Base-by-base conservation (phyloP, 1,284 basidiomycete species). In the Moniliophthora roreri region DNA sequence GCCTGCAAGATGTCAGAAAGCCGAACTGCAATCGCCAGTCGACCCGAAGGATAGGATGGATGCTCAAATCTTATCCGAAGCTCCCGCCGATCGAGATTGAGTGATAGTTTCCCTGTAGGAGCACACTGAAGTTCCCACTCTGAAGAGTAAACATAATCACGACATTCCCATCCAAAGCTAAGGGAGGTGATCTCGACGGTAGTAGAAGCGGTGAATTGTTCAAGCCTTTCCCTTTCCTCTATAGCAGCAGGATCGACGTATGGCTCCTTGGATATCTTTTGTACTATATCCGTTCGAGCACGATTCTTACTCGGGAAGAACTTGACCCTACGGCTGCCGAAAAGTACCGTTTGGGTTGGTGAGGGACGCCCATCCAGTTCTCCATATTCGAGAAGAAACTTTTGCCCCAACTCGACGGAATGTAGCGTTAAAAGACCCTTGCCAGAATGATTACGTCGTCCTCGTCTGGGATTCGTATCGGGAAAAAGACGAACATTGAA, bases 101-200 rank as follows among this genome's bases (percentile, higher is more conserved):
- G 50, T 11, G 34, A 36, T 15, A 56, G n/a, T 5, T 15, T 6
- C 9, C 46, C 47, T 13, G 41, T 11, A 51, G 34, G 24, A 39
- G 20, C 10, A 28, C 52, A 54, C 3, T 55, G 45, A 36, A 69
- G 64, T 63, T 84, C 80, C 72, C 77, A 80, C 65, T 86, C 83
- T 46, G 79, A 66, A 8, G 84, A 86, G 57, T 81, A 80, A 0
- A 75, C 71, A 11, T 68, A 63, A 60, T 83, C 81, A 28, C 77
- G 71, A 56, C 79, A 83, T 54, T 75, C 69, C 78, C 80, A 82
- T 10, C 82, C 81, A 58, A 84, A 78, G 54, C 78, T 76, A 23
- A 87, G 60, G 2, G 68, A 62, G 4, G 53, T 56, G 42, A 82
- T 55, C 2, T 52, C 54, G 11, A 79, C 66, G 13, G 50, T 37